Evolutionary conservation across 2,329 filamentous ascomycete species (phyloP), one percentile per base, ranked within the genome.

Genomic region (Fusarium sp.): DNA sequence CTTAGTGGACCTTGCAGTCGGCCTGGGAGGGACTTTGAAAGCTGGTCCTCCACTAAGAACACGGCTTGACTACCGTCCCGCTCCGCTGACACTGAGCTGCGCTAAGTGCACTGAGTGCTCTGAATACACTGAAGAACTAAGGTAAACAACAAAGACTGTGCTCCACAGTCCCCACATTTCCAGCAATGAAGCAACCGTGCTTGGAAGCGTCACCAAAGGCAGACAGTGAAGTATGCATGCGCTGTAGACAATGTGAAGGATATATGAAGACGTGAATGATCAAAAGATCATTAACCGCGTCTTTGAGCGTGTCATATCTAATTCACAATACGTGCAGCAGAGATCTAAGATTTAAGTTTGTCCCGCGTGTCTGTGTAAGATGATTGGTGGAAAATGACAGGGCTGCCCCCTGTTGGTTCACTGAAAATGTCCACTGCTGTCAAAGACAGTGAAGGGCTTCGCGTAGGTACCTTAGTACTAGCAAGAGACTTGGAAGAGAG

Each of bases 241-340:
- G 12, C 30, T 24, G 30, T 3, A 35, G 0, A 5, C 12, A 24
- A 0, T 10, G 6, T 0, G 6, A 51, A 51, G 8, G 3, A 15
- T 7, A 8, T 0, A 35, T 24, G 3, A 7, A 13, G 48, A 10
- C 2, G n/a, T 14, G 3, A 3, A 20, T 51, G 1, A 13, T 3
- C 6, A 4, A 24, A 1, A 22, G 3, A 28, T 3, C 0, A 22
- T 20, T 15, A 22, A 22, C 12, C 1, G 4, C 3, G 7, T 26
- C 9, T 7, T 17, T 17, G 10, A 6, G 13, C 10, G 0, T 28
- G 3, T 2, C 13, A 9, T 10, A 22, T 17, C 26, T 4, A 44
- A 11, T 17, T 36, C 5, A 28, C 8, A 12, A 9, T 6, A 10
- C 14, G 0, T 8, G 2, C 5, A 5, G 5, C 2, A 39, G 10